Evolutionary conservation across 2,329 filamentous ascomycete species (phyloP), one percentile per base, ranked within the genome.

Genomic region (Dactylellina sp.): DNA sequence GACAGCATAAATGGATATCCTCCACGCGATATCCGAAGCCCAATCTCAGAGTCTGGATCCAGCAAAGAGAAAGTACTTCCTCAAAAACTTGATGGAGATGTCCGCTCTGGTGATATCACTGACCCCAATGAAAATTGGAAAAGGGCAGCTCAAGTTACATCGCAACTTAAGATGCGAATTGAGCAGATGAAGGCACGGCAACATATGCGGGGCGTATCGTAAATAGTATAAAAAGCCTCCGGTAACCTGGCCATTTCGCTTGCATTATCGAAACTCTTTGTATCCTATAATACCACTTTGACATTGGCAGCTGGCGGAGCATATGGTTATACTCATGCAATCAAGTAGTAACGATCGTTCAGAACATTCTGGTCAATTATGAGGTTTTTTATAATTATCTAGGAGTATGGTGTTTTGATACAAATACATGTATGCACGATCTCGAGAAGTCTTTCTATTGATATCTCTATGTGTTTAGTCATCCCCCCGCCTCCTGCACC

Each of bases 81-180:
- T 12, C 50, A 52, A 12, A 72, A 28, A 28, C 22, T 35, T 37
- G 68, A 72, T 25, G 32, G 35, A 1, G 68, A 72, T 3, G 14
- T 39, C 12, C 66, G 59, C 3, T 5, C 50, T 76, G 57, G 80
- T 76, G 75, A 78, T 74, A 50, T 77, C 49, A 80, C 82, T 14
- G 86, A 89, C 50, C 88, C 88, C 0, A 88, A 89, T 16, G 95
- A 99, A 83, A 98, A 93, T 80, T 99, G 95, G 95, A 96, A 93
- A 83, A 86, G 95, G 77, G 95, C 95, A 16, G 95, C 95, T 1
- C 95, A 99, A 83, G 95, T 99, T 68, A 99, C 95, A 62, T 97
- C 93, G 82, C 95, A 97, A 81, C 82, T 99, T 79, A 99, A 98
- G 84, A 93, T 94, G 59, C 88, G 95, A 80, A 99, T 99, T 81